These are phyloP conservation scores for Carex pumila DNA, from an alignment of 176 grass and related monocot genomes.

Conservation along the genomic window DNA sequence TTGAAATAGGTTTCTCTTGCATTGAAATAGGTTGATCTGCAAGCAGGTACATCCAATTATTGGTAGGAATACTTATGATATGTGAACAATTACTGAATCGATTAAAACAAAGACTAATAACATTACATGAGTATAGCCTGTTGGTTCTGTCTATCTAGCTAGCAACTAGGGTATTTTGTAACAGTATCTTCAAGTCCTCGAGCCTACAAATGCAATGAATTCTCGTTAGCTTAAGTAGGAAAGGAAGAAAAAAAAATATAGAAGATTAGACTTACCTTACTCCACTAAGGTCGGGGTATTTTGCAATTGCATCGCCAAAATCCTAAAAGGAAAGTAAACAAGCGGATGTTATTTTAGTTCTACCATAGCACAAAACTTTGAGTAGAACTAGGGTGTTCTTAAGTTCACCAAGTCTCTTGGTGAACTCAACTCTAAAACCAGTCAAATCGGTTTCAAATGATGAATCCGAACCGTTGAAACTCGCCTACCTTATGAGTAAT, in stretches of 20 bases:
- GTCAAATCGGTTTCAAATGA: too few species aligned
- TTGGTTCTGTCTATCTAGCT: conserved; percentile 26
- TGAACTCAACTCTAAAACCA: too few species aligned
- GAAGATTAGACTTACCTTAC: conserved; percentile 44
- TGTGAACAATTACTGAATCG: background rate
- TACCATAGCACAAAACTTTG: background rate
- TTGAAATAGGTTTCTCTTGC: background rate
- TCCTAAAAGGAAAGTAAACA: conserved; percentile 38
- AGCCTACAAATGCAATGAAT: conserved; percentile 46
- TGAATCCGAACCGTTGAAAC: too few species aligned
- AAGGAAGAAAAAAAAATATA: background rate
- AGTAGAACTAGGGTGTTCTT: too few species aligned
- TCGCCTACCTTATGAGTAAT: too few species aligned
- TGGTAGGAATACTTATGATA: background rate
- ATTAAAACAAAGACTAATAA: background rate
- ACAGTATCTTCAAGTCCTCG: conserved; percentile 68
- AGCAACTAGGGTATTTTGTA: conserved; percentile 67
- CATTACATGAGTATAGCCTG: conserved; percentile 17
- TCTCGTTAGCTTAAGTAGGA: background rate
- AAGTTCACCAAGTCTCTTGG: too few species aligned
- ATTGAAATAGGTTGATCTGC: background rate
- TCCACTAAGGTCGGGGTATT: conserved; percentile 76
- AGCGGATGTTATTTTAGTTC: background rate
- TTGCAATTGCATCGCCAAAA: conserved; percentile 83
- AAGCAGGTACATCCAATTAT: background rate